Base-by-base conservation (phyloP, 495 filamentous ascomycete species). In the Daldinia childiae region DNA sequence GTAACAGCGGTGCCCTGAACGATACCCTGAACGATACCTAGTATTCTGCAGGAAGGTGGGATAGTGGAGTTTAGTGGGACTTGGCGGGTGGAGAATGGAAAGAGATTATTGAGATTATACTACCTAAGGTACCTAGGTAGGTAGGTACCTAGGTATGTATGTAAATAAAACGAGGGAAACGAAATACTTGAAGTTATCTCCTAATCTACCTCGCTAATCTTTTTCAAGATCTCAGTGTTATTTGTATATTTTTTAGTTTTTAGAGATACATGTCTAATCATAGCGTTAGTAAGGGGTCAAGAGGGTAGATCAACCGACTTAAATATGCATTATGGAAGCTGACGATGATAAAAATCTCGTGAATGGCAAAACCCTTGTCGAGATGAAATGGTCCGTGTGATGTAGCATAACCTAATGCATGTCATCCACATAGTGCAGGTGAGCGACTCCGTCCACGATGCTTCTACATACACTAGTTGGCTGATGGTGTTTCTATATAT, bases 1-100 rank as follows among this genome's bases (percentile, higher is more conserved):
- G 43, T 12, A 48, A 48, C 17, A 48, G 9, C 43, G 43, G 19
- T 48, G 43, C 21, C 38, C 43, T 50, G 54, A 12, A 39, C 4
- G n/a, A 55, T 65, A 32, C 30, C 30, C n/a, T n/a, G n/a, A n/a
- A n/a, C n/a, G n/a, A n/a, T 32, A 9, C 2, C 27, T 6, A 9
- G 8, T 32, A 17, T 39, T 24, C 52, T 58, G 54, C 62, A 57
- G 39, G 14, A 38, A 56, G 52, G 52, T 41, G 62, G 64, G 64
- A 36, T 60, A 36, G 66, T 50, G 58, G 58, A 39, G 51, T 38
- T 39, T n/a, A 4, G 54, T 36, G 29, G 58, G 51, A 17, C 17
- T 50, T 9, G 30, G 30, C 29, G 7, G 21, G 51, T 68, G 57
- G 55, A 12, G 64, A 24, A 17, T 15, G n/a, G 12, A 29, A 27